Percentiles rank a stretch among this genome's conserved stretches.
phyloP scores from a whole-genome alignment of 306 rosid genomes.

The Carpinus fangiana region DNA sequence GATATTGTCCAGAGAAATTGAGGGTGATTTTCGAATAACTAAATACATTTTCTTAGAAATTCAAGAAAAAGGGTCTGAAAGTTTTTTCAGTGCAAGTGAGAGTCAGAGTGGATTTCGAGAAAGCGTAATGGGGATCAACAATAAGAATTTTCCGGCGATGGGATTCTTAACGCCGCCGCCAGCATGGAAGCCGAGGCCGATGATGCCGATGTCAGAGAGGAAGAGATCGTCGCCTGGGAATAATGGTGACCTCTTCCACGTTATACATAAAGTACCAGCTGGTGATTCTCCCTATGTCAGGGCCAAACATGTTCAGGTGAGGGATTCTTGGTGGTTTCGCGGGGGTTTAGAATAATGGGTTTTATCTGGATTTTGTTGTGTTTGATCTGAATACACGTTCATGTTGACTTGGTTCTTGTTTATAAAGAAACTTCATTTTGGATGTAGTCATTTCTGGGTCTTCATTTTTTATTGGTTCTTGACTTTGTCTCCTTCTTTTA shows the following conservation, averaged over 20 bases:
- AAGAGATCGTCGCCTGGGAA: constrained; percentile 48
- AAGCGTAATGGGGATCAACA: constrained; percentile 44
- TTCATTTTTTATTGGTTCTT: too few relatives aligned
- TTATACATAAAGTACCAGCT: constrained; percentile 77
- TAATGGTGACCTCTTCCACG: constrained; percentile 58
- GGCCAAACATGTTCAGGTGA: constrained; percentile 96
- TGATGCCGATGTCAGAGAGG: constrained; percentile 54
- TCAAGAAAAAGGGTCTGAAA: constrained; percentile 27
- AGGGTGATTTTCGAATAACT: background rate
- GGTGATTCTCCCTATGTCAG: constrained; percentile 93
- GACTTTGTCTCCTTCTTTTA: background rate
- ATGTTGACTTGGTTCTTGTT: background rate
- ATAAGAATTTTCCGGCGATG: constrained; percentile 41
- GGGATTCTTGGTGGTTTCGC: background rate
- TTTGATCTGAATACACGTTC: background rate
- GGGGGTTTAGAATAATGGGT: too few relatives aligned
- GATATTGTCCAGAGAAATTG: background rate
- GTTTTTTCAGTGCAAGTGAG: constrained; percentile 32
- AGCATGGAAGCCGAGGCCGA: constrained; percentile 42
- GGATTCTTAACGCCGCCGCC: constrained; percentile 63
- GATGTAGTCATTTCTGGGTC: background rate
- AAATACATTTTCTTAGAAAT: constrained; percentile 17
- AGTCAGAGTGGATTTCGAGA: background rate
- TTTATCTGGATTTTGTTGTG: background rate
- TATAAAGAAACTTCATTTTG: background rate